Conservation (phyloP, 495 filamentous ascomycete species). For the Poronia punctata region DNA sequence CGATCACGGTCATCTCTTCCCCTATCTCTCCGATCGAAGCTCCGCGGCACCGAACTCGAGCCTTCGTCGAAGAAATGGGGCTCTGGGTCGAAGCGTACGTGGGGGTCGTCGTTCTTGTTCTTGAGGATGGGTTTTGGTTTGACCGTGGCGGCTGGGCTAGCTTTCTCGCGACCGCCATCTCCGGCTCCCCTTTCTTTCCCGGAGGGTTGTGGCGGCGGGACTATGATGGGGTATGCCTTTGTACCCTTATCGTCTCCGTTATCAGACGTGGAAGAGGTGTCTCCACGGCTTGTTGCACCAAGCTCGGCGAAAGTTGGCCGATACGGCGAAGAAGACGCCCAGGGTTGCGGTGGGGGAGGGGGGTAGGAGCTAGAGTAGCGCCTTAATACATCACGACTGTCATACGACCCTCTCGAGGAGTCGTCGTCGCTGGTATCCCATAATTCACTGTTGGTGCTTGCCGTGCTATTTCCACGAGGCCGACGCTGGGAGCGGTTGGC, state of each 20-base stretch:
- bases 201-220: slow-evolving; percentile 28
- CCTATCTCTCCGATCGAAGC: slow-evolving; percentile 15
- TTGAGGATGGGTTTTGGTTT: slow-evolving; percentile 45
- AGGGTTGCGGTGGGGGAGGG: slow-evolving; percentile 4
- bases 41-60: slow-evolving; percentile 24
- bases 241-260: slow-evolving; percentile 16
- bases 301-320: neutral
- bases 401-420: neutral
- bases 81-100: slow-evolving; percentile 35
- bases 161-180: slow-evolving; percentile 3
- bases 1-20: slow-evolving; percentile 17
- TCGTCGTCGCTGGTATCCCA: slow-evolving; percentile 22
- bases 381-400: neutral
- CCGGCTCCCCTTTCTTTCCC: slow-evolving; percentile 1
- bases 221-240: slow-evolving; percentile 33
- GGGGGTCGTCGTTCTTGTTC: slow-evolving; percentile 41
- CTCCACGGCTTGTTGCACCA: neutral
- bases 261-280: slow-evolving; percentile 4
- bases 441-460: slow-evolving; percentile 16
- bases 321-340: neutral
- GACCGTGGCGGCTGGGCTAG: slow-evolving; percentile 32
- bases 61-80: slow-evolving; percentile 30
- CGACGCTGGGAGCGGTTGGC: slow-evolving; percentile 11
- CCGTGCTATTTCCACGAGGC: slow-evolving; percentile 13
- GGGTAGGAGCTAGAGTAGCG: slow-evolving; percentile 6